These are phyloP conservation scores for Kappamyces sp. DNA, from an alignment of 192 early-diverging fungal genomes.

Conservation along the genomic window DNA sequence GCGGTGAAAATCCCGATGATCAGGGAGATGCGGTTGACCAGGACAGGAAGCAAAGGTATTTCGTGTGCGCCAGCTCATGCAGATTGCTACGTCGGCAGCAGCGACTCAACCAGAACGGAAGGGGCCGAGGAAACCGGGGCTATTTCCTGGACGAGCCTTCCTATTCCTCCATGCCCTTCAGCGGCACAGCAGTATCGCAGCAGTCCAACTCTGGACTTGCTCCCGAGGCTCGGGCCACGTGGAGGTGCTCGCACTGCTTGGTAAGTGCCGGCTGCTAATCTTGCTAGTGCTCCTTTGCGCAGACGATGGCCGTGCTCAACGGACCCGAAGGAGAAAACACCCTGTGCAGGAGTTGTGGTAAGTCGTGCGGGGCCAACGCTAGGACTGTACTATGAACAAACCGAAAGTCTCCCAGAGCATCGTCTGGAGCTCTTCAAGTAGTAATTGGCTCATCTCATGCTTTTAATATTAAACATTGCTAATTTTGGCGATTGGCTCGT, in stretches of 20 bases:
- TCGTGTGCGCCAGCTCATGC: neutral
- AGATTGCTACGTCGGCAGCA: neutral
- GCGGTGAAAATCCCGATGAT: neutral
- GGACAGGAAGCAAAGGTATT: conserved; percentile 7
- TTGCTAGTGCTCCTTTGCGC: neutral
- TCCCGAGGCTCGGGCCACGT: neutral
- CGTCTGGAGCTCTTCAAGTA: conserved; percentile 3
- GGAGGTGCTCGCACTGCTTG: neutral
- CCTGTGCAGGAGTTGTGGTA: conserved; percentile 7
- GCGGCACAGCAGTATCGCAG: neutral
- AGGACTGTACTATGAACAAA: conserved; percentile 4
- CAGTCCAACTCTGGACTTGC: neutral
- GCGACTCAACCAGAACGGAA: neutral
- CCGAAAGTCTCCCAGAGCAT: conserved; percentile 1
- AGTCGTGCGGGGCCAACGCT: neutral
- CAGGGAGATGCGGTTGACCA: neutral
- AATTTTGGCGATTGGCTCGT: too few species aligned
- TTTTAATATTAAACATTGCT: too few species aligned
- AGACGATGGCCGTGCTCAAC: neutral
- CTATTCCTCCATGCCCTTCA: too few species aligned
- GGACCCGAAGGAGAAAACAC: neutral
- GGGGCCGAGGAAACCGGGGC: neutral
- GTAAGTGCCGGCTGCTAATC: neutral
- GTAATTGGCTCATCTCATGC: too few species aligned
- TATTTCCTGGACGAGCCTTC: too few species aligned